Conservation (phyloP, 805 yeast species). For the Zygosaccharomyces gambellarensis region DNA sequence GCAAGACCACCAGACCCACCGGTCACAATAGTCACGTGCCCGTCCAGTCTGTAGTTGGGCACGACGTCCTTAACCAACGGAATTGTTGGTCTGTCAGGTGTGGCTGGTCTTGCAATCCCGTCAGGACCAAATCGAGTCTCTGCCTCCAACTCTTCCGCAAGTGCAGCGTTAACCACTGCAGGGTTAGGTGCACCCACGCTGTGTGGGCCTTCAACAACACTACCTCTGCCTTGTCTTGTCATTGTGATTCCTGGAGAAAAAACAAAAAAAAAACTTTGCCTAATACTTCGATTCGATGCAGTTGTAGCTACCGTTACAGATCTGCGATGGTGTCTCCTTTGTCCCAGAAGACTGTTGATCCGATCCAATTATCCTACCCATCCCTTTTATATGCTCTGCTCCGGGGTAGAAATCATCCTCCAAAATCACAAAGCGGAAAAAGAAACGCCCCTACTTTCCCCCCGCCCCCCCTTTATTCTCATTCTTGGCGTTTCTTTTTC, state of each 20-base stretch:
- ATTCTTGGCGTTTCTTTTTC: not conserved
- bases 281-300: too few relatives aligned
- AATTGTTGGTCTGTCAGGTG: slow-evolving; percentile 20
- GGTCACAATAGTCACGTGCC: slow-evolving; percentile 65
- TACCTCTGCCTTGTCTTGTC: slow-evolving; percentile 1
- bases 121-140: slow-evolving; percentile 6
- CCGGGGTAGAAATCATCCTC: slow-evolving; percentile 6
- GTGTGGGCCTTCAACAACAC: slow-evolving; percentile 14
- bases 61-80: slow-evolving; percentile 41
- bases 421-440: not conserved
- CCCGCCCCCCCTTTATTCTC: not conserved
- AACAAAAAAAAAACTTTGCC: not conserved
- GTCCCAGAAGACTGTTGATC: not conserved
- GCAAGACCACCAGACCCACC: slow-evolving; percentile 83
- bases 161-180: slow-evolving; percentile 8
- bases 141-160: slow-evolving; percentile 10
- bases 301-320: too few relatives aligned
- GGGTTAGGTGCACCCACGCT: slow-evolving; percentile 10
- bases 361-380: not conserved
- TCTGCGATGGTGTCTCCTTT: too few relatives aligned
- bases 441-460: not conserved
- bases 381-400: slow-evolving; percentile 4
- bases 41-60: slow-evolving; percentile 64
- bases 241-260: not conserved
- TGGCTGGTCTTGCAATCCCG: slow-evolving; percentile 20